These are phyloP conservation scores for Euphorbia lathyris DNA, from an alignment of 345 rosid species.

Conservation along the genomic window DNA sequence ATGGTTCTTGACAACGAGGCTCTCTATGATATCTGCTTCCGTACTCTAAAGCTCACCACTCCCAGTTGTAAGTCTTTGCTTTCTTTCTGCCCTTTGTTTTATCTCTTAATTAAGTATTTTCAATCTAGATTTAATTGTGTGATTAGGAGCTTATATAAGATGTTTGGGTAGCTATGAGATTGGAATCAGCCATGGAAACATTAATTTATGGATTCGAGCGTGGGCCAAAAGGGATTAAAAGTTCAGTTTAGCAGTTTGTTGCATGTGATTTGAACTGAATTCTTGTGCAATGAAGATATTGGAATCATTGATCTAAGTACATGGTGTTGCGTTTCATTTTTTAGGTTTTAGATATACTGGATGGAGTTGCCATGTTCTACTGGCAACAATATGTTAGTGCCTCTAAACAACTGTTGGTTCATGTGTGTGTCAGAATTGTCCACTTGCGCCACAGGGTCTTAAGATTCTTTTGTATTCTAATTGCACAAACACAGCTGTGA, in stretches of 20 bases:
- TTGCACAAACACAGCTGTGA: not conserved
- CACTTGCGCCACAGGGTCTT: not conserved
- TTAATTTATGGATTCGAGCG: not conserved
- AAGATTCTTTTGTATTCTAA: not conserved
- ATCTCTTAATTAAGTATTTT: not conserved
- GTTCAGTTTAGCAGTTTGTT: too few species aligned
- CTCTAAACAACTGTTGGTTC: not conserved
- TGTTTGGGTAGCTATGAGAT: not conserved
- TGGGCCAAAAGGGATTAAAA: too few species aligned
- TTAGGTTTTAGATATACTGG: not conserved
- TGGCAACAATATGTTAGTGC: not conserved
- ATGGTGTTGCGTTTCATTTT: not conserved
- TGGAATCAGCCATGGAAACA: not conserved
- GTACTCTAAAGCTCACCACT: slow-evolving; percentile 80
- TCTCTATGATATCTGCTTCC: slow-evolving; percentile 76
- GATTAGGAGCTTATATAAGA: not conserved
- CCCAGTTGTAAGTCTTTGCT: slow-evolving; percentile 64
- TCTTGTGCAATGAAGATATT: not conserved
- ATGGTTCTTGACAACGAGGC: slow-evolving; percentile 86
- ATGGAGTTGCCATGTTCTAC: not conserved
- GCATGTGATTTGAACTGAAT: too few species aligned
- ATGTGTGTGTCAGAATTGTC: not conserved
- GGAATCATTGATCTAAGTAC: not conserved
- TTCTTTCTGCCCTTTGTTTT: not conserved
- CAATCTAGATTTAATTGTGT: not conserved